Evolutionary conservation across 2,329 filamentous ascomycete species (phyloP), one percentile per base, ranked within the genome.

Genomic region (Aspergillus fumigatus): DNA sequence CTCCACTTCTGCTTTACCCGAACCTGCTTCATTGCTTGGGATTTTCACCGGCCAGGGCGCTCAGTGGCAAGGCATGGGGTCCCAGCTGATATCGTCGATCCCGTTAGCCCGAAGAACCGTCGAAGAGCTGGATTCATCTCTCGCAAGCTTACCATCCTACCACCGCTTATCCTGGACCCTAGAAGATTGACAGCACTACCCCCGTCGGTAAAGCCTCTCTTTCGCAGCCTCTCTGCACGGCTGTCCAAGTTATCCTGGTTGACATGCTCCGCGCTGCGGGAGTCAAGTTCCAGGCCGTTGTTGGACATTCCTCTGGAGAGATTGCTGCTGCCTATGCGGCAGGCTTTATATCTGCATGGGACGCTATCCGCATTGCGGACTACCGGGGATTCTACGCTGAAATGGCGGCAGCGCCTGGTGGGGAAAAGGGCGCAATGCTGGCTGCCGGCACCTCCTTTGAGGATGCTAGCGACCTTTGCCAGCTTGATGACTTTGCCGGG

Each of bases 281-380:
- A 3, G 53, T 80, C 21, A 51, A 50, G 0, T 71, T 77, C 7
- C 47, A 58, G 3, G 72, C 70, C 1, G 76, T 79, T 0, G 72
- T 80, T 4, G 79, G 80, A 6, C 80, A 82, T 59, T 81, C 79
- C 0, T 78, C 76, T 0, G 80, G 80, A 2, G 80, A 82, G 59
- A 81, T 82, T n/a, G 79, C 65, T 0, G 79, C 79, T 0, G 80
- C 78, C 0, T 83, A 81, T 58, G 78, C 79, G 0, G 76, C 79
- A 0, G 80, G 79, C 0, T 68, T 74, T 17, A 52, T 84, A 1
- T 67, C 68, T 0, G 69, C 69, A 2, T 51, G 62, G 1, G 75
- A 79, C 9, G 79, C 80, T 3, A 78, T 82, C 3, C 63, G 63
- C 0, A 68, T 76, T 19, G 77, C 79, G 0, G 81, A 79, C 60